phyloP scores from a whole-genome alignment of 2,329 filamentous ascomycete genomes.

The Diplodia corticola region DNA sequence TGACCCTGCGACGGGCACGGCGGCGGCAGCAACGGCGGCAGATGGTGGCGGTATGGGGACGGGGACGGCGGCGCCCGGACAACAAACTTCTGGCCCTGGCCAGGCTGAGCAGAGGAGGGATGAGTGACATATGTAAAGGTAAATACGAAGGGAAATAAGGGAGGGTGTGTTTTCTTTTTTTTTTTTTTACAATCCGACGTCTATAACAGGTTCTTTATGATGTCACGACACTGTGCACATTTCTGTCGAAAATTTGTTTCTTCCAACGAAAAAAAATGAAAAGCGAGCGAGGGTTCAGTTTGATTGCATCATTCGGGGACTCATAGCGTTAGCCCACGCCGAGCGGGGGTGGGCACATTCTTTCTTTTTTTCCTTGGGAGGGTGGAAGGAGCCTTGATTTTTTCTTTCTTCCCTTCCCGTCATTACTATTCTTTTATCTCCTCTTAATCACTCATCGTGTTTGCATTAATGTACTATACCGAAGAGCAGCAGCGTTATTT shows the following conservation, averaged over 20 bases:
- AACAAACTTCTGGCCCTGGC: neutral
- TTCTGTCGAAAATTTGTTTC: no score
- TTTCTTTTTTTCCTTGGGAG: neutral
- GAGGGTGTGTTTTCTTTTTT: neutral
- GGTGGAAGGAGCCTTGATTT: neutral
- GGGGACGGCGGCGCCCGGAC: neutral
- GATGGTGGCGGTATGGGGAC: neutral
- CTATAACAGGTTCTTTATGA: no score
- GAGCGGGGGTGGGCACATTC: no score
- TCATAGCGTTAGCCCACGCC: no score
- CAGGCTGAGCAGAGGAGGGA: neutral
- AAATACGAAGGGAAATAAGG: neutral
- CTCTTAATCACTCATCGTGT: neutral
- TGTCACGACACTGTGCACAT: no score
- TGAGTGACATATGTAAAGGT: no score
- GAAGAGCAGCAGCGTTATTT: neutral
- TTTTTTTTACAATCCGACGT: no score
- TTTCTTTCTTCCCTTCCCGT: neutral
- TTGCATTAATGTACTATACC: neutral
- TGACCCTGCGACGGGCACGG: neutral
- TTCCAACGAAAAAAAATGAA: no score
- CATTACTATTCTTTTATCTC: neutral
- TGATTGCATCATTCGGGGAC: no score
- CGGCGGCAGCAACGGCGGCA: neutral
- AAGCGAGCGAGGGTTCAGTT: no score